These are phyloP conservation scores for Nicotiana rustica DNA, from an alignment of 305 asterid genomes.

Conservation along the genomic window DNA sequence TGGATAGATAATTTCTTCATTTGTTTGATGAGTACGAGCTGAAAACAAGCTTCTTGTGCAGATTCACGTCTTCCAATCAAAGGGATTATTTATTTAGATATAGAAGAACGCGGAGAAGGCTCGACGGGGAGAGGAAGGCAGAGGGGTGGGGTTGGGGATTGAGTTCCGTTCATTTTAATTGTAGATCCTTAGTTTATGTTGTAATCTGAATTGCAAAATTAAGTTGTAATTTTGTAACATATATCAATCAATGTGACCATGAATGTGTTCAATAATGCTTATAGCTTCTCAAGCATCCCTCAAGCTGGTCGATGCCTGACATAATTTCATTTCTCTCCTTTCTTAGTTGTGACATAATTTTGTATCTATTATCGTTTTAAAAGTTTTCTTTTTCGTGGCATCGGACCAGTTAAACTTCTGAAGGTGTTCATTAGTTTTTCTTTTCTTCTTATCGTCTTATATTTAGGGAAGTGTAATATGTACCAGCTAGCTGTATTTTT, in stretches of 20 bases:
- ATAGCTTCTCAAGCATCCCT: constrained; percentile 23
- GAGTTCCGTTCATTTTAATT: constrained; percentile 19
- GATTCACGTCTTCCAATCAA: constrained; percentile 43
- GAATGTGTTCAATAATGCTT: constrained; percentile 15
- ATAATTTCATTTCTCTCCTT: background rate
- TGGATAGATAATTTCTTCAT: constrained; percentile 44
- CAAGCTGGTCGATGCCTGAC: background rate
- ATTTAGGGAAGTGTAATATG: background rate
- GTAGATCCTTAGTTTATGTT: constrained; percentile 24
- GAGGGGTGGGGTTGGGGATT: constrained; percentile 16
- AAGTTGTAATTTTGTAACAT: constrained; percentile 34
- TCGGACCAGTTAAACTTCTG: background rate
- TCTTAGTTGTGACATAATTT: too few species aligned
- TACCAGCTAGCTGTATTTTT: background rate
- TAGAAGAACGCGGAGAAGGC: constrained; percentile 32
- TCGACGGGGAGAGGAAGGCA: background rate
- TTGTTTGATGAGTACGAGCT: constrained; percentile 47
- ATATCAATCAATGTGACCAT: constrained; percentile 15
- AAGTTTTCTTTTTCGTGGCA: background rate
- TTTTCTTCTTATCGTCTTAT: background rate
- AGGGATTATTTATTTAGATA: constrained; percentile 30
- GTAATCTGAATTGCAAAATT: constrained; percentile 20
- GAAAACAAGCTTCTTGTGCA: constrained; percentile 50
- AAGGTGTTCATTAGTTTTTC: background rate
- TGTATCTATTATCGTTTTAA: background rate